Percentiles rank a stretch among this genome's conserved stretches.
phyloP scores from a whole-genome alignment of 2,329 filamentous ascomycete species.

The Xylaria sp. region DNA sequence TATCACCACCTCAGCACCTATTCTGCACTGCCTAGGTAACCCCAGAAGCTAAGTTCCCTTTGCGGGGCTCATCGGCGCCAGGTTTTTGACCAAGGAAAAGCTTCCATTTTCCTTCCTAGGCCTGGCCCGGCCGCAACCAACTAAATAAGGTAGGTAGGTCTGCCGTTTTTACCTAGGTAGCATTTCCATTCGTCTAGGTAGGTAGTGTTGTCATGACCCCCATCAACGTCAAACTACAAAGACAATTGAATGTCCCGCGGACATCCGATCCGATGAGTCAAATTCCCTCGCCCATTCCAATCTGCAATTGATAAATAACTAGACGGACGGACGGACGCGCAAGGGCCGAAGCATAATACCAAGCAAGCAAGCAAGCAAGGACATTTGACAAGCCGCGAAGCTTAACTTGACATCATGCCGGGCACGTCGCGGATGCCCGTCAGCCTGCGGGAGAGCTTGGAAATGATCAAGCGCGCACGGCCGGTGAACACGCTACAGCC shows the following conservation, averaged over 20 bases:
- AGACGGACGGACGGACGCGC: conserved; percentile 4
- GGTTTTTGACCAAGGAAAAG: conserved; percentile 20
- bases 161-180: neutral
- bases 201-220: neutral
- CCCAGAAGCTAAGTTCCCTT: neutral
- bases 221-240: conserved; percentile 6
- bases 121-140: conserved; percentile 3
- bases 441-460: conserved; percentile 75
- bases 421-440: conserved; percentile 77
- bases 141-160: conserved; percentile 13
- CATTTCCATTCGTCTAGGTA: conserved; percentile 11
- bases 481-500: conserved; percentile 67
- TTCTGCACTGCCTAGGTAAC: neutral
- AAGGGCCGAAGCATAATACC: conserved; percentile 2
- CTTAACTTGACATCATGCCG: conserved; percentile 59
- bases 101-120: conserved; percentile 15
- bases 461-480: conserved; percentile 67
- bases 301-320: conserved; percentile 24
- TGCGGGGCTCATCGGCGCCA: conserved; percentile 16
- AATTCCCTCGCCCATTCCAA: neutral
- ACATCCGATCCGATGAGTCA: conserved; percentile 26
- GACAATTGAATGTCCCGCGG: conserved; percentile 19
- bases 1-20: too few relatives aligned
- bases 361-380: neutral
- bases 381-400: conserved; percentile 3